Base-by-base conservation (phyloP, 257 asterid genomes). In the Solanum appendiculatum region DNA sequence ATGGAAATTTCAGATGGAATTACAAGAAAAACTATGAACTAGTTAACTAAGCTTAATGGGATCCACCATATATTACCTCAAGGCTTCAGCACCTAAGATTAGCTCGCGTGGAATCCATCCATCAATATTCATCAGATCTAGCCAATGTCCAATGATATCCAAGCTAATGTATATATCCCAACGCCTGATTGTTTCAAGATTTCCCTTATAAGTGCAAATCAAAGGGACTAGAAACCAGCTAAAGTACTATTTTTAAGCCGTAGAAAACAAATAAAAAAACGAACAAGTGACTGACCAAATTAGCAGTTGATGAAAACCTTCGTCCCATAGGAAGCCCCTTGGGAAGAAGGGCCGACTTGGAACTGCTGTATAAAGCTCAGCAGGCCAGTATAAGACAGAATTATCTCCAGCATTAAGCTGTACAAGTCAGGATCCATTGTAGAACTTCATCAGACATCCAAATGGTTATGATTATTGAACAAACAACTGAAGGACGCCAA, bases 81-180 rank as follows among this genome's bases (percentile, higher is more conserved):
- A 90, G 87, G 99, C 98, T 94, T 97, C 99, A 86, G 97, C 94
- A 68, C 99, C 99, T 92, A 97, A 92, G 89, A 97, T 97, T 90
- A 96, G 98, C 92, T 97, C 99, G 42, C 99, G 98, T 48, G 99
- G 99, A 89, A 97, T 97, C 99, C 99, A 97, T 86, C 99, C 99
- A 92, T 97, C 98, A 86, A 92, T 91, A 89, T 97, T 97, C 98
- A 96, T 96, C 91, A 97, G 93, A 89, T 97, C 99, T 88, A 97
- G 89, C 99, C 99, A 97, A 88, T 97, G 99, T 80, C 99, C 99
- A 34, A 97, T 85, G 23, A 97, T 94, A 88, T 97, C 99, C 93
- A 97, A 89, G 87, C 95, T 93, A 90, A 97, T 95, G 75, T 86
- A 92, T 89, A 92, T 90, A 92, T 97, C 99, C 99, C 99, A 97